Evolutionary conservation across 73 alveolate species (phyloP).

Genomic region (Breviolum minutum): DNA sequence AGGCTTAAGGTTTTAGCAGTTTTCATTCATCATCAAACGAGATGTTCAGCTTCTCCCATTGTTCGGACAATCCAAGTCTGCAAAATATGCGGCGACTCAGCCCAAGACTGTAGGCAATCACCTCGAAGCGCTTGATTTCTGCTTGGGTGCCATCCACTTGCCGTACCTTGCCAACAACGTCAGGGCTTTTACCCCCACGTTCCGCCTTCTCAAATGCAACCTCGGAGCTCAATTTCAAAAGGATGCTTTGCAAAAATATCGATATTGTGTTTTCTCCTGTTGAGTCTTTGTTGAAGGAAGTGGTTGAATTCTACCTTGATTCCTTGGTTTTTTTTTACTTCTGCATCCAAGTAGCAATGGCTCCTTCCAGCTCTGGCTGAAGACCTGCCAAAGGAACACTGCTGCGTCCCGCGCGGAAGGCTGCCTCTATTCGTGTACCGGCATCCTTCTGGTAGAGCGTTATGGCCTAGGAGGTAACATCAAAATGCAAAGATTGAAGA

Average conservation of each 20-base stretch:
- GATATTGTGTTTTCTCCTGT: not conserved
- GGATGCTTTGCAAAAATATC: not conserved
- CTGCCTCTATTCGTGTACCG: conserved; percentile 75
- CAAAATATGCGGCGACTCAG: not conserved
- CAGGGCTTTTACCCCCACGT: not conserved
- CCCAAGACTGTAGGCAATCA: conserved; percentile 57
- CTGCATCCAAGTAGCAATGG: conserved; percentile 28
- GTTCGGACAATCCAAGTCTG: not conserved
- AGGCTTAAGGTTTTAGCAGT: too few relatives aligned
- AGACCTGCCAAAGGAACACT: conserved; percentile 89
- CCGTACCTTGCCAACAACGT: conserved; percentile 12
- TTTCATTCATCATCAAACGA: not conserved
- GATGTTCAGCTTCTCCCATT: not conserved
- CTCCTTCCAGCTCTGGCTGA: conserved; percentile 53
- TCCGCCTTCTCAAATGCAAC: conserved; percentile 34
- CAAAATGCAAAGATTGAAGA: not conserved
- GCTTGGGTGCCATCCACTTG: conserved; percentile 66
- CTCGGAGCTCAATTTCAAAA: not conserved
- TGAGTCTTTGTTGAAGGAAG: not conserved
- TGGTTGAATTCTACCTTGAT: not conserved
- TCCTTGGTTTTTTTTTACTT: not conserved
- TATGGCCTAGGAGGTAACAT: not conserved
- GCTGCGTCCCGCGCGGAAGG: conserved; percentile 83
- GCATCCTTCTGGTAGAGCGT: conserved; percentile 58
- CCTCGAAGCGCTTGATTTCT: conserved; percentile 76